Percentiles rank a stretch among this genome's conserved stretches.
Conservation (phyloP, 768 basidiomycete genomes). For the Mycena pura region DNA sequence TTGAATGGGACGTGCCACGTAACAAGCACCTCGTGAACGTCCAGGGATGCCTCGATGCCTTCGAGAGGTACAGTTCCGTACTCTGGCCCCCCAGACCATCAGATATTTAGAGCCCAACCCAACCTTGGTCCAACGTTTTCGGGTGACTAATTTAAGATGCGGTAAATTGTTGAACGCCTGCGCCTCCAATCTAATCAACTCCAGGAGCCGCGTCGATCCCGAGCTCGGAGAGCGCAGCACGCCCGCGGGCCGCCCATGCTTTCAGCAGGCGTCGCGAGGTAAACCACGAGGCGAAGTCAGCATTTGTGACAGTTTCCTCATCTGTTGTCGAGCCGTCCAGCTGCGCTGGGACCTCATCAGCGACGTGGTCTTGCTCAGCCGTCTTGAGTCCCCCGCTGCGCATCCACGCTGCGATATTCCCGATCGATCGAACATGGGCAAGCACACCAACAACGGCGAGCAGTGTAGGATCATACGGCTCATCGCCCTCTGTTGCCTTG, state of each 20-base stretch:
- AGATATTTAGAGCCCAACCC: too few relatives aligned
- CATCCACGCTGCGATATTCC: slow-evolving; percentile 58
- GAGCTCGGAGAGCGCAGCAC: slow-evolving; percentile 53
- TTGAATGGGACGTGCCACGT: too few relatives aligned
- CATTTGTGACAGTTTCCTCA: background rate
- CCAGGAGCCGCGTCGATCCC: slow-evolving; percentile 43
- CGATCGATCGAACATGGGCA: slow-evolving; percentile 49
- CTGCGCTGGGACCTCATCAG: background rate
- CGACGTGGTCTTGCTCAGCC: slow-evolving; percentile 2
- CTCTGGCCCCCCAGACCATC: too few relatives aligned
- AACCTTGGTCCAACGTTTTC: too few relatives aligned
- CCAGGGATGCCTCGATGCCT: too few relatives aligned
- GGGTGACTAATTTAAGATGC: too few relatives aligned
- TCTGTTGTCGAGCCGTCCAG: background rate
- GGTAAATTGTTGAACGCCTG: too few relatives aligned
- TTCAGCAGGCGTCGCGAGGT: slow-evolving; percentile 46
- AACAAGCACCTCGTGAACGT: too few relatives aligned
- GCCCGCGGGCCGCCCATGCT: slow-evolving; percentile 62
- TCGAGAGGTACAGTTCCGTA: too few relatives aligned
- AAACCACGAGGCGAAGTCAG: slow-evolving; percentile 53
- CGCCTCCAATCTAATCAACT: slow-evolving; percentile 9
- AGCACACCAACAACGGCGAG: slow-evolving; percentile 58
- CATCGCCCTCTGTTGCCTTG: slow-evolving; percentile 14
- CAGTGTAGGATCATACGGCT: slow-evolving; percentile 44
- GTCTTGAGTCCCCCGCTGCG: slow-evolving; percentile 46